phyloP scores from a whole-genome alignment of 768 basidiomycete species.

The Filobasidium floriforme region DNA sequence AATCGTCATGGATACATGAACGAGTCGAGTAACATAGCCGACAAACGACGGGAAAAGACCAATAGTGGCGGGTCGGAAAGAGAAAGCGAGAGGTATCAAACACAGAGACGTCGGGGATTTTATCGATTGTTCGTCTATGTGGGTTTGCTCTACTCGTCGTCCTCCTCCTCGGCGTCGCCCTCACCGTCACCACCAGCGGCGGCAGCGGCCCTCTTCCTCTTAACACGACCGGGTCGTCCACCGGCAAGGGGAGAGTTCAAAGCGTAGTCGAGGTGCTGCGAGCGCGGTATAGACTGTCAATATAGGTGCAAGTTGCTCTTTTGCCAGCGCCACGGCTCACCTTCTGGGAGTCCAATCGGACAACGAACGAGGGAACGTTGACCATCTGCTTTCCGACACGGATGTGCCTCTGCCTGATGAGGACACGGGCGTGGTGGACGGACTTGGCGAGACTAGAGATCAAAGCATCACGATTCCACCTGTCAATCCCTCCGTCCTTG shows the following conservation, averaged over 20 bases:
- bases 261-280: conserved; percentile 90
- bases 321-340: conserved; percentile 29
- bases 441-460: conserved; percentile 72
- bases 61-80: no score
- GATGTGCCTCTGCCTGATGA: conserved; percentile 97
- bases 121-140: neutral
- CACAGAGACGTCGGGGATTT: no score
- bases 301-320: no score
- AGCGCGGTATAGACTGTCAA: conserved; percentile 3
- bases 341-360: conserved; percentile 98
- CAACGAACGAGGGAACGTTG: conserved; percentile 96
- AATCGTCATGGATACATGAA: no score
- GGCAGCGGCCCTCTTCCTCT: conserved; percentile 93
- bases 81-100: no score
- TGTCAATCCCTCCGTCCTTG: neutral
- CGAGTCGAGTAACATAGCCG: no score
- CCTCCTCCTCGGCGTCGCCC: conserved; percentile 84
- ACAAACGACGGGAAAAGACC: no score
- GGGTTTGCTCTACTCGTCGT: conserved; percentile 51
- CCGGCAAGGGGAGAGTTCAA: conserved; percentile 95
- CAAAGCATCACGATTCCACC: neutral
- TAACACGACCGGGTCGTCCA: conserved; percentile 76
- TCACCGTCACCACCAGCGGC: conserved; percentile 86
- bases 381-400: conserved; percentile 99
- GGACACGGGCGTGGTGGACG: conserved; percentile 95